A percentile compares a stretch with the other conserved stretches of the same genome.
phyloP scores from a whole-genome alignment of 2,329 filamentous ascomycete species.

The Epichloe scottii region DNA sequence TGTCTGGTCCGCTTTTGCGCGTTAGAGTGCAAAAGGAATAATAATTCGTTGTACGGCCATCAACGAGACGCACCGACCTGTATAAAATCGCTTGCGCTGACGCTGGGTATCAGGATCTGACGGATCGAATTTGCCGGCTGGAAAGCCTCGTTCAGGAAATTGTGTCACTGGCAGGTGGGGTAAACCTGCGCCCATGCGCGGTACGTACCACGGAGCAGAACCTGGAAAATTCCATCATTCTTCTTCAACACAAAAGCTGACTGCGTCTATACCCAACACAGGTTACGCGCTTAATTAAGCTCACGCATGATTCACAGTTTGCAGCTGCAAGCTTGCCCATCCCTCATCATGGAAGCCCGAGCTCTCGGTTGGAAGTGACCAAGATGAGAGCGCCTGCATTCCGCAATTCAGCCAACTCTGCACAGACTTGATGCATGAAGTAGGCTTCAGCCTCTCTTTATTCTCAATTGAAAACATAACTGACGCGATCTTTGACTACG shows the following conservation, averaged over 20 bases:
- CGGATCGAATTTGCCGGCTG: constrained; percentile 4
- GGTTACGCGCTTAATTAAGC: neutral
- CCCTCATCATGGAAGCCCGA: neutral
- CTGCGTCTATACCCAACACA: neutral
- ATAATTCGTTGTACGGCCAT: neutral
- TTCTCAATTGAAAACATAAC: neutral
- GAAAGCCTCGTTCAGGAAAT: constrained; percentile 5
- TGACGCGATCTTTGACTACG: neutral
- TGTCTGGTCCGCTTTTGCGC: neutral
- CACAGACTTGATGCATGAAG: neutral
- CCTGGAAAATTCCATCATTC: neutral
- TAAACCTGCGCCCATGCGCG: neutral
- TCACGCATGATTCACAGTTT: neutral
- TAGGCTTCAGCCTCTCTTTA: neutral
- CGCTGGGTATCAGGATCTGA: constrained; percentile 2
- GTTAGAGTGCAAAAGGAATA: neutral
- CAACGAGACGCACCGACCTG: neutral
- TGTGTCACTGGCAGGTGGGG: neutral
- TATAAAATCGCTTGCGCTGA: neutral
- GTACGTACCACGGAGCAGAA: neutral
- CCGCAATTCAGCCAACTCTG: neutral
- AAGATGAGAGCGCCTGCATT: neutral
- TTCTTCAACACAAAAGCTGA: neutral
- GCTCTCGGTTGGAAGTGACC: neutral
- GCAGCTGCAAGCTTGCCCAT: neutral